Conservation (phyloP, 2,329 filamentous ascomycete genomes). For the Aspergillus proliferans region DNA sequence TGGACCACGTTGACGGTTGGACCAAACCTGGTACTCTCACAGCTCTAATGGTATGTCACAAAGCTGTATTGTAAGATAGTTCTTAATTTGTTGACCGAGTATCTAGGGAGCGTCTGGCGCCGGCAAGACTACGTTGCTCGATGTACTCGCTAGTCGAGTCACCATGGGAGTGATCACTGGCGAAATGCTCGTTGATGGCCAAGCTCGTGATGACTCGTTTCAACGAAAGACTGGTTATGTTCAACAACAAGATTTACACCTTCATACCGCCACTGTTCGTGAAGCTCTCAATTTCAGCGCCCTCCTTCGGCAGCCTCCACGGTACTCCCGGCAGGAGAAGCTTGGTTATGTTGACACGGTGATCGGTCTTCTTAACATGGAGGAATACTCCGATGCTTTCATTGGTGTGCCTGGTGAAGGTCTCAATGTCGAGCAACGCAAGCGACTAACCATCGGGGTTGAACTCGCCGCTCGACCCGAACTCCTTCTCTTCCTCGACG, state of each 20-base stretch:
- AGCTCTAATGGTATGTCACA: slow-evolving; percentile 56
- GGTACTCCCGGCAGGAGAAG: slow-evolving; percentile 69
- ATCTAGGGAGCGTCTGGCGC: slow-evolving; percentile 70
- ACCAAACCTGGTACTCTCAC: slow-evolving; percentile 88
- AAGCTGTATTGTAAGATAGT: too few species aligned
- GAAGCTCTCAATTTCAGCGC: slow-evolving; percentile 85
- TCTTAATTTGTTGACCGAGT: too few species aligned
- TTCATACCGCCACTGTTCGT: slow-evolving; percentile 76
- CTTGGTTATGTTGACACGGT: slow-evolving; percentile 82
- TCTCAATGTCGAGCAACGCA: slow-evolving; percentile 58
- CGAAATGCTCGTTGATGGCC: slow-evolving; percentile 74
- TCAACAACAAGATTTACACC: slow-evolving; percentile 86
- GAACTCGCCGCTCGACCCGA: slow-evolving; percentile 89
- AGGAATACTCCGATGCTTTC: slow-evolving; percentile 80
- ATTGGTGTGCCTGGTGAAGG: slow-evolving; percentile 85
- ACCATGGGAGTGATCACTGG: slow-evolving; percentile 88
- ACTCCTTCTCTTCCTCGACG: slow-evolving; percentile 84
- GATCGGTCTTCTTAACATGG: slow-evolving; percentile 85
- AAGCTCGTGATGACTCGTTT: slow-evolving; percentile 70
- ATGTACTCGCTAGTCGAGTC: slow-evolving; percentile 76
- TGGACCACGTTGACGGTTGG: slow-evolving; percentile 86
- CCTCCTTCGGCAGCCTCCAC: slow-evolving; percentile 71
- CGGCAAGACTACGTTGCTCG: slow-evolving; percentile 84
- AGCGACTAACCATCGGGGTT: slow-evolving; percentile 88
- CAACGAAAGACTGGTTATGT: slow-evolving; percentile 90